A percentile compares a stretch with the other conserved stretches of the same genome.
Conservation (phyloP, 1,284 basidiomycete genomes). For the Erythrobasidium hasegawianum region DNA sequence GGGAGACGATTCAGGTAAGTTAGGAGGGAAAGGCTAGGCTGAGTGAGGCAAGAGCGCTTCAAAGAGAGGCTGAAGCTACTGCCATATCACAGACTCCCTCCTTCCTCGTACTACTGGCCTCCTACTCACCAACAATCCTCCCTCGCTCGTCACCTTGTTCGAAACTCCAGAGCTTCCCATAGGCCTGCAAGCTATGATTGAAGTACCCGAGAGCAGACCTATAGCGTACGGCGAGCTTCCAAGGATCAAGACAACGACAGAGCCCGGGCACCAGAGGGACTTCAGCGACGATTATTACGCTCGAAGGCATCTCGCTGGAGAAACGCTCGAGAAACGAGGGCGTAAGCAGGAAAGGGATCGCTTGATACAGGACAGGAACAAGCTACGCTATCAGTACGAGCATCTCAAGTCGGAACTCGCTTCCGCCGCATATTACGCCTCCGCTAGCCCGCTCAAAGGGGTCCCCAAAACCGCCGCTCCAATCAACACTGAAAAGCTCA, state of each 20-base stretch:
- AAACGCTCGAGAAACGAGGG: conserved; percentile 45
- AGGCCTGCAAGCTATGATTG: conserved; percentile 22
- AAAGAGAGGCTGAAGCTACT: background rate
- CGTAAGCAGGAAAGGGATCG: conserved; percentile 45
- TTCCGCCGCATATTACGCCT: conserved; percentile 24
- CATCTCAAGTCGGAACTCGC: conserved; percentile 35
- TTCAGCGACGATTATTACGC: conserved; percentile 43
- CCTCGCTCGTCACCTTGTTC: conserved; percentile 4
- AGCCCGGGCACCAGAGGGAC: conserved; percentile 37
- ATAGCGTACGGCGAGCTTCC: conserved; percentile 22
- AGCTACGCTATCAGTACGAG: conserved; percentile 41
- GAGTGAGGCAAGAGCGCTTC: no score
- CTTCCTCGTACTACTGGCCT: conserved; percentile 22
- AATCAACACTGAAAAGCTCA: conserved; percentile 14
- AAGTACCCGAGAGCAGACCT: conserved; percentile 23
- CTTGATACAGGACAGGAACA: conserved; percentile 44
- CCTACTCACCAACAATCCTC: conserved; percentile 24
- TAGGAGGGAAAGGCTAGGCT: background rate
- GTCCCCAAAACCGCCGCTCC: conserved; percentile 1
- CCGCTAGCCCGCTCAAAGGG: conserved; percentile 20
- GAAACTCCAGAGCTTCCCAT: conserved; percentile 21
- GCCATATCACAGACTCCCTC: conserved; percentile 3
- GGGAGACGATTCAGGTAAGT: background rate
- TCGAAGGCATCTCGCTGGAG: conserved; percentile 43
- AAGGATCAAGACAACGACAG: conserved; percentile 3